Evolutionary conservation across 179 eudicot species (phyloP), one percentile per base, ranked within the genome.

Genomic region (Silene vulgaris): DNA sequence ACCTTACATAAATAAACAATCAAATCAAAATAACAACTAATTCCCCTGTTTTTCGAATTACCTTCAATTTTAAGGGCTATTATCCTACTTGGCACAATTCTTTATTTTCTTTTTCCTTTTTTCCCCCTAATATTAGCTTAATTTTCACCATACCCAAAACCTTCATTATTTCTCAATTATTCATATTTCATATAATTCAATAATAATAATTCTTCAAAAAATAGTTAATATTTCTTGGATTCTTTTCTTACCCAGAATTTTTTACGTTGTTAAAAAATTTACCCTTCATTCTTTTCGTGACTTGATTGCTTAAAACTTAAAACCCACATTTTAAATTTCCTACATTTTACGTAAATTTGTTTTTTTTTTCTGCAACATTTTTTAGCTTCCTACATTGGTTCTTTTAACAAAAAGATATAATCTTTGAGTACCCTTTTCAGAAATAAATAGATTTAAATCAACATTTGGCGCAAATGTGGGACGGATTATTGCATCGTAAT

Each of bases 401-500:
- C 45, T n/a, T 13, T 2, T 62, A 52, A 61, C 17, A 17, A 7
- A 35, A 35, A 35, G 29, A 40, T 57, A 50, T 7, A 67, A 67
- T 69, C 72, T 69, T 69, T 40, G 5, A 14, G 4, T 48, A 48
- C 60, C 60, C 64, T 56, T 65, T 19, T 23, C 8, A 35, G 17
- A 57, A 37, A 50, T 57, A 16, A 37, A 30, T 4, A 1, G 12
- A 29, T n/a, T 14, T 0, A 23, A 70, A 72, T 3, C 50, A 45
- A 72, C 28, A 48, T 32, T 63, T 11, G 13, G 78, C 57, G n/a
- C 75, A 72, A 77, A 79, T 85, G 84, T 83, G 71, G 81, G 86
- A 83, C 71, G 80, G 80, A 5, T 62, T 82, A 28, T 52, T 85
- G 32, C 73, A 81, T 45, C 86, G 86, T n/a, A 77, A 74, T 54